Evolutionary conservation across 176 grass and related monocot species (phyloP).

Genomic region (Sorghum bicolor): DNA sequence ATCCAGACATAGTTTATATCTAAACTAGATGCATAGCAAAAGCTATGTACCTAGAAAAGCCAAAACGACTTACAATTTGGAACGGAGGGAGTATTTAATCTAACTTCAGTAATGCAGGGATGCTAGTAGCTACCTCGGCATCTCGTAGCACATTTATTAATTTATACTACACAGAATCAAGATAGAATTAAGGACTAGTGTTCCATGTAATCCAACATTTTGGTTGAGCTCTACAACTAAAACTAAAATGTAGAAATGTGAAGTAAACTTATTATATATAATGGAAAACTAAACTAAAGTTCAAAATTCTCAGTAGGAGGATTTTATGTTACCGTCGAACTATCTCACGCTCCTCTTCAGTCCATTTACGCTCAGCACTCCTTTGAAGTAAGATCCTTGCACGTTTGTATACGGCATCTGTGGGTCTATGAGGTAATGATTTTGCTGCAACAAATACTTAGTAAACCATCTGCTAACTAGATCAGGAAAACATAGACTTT

Average conservation of each 20-base stretch:
- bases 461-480: neutral
- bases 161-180: neutral
- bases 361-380: constrained; percentile 57
- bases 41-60: neutral
- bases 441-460: constrained; percentile 37
- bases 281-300: neutral
- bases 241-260: constrained; percentile 10
- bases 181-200: neutral
- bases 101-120: constrained; percentile 12
- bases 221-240: neutral
- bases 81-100: constrained; percentile 5
- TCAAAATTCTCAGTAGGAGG: neutral
- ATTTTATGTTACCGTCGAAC: constrained; percentile 44
- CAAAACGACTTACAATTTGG: neutral
- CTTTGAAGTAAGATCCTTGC: constrained; percentile 43
- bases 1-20: neutral
- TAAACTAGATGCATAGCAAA: neutral
- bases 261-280: neutral
- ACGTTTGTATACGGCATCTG: constrained; percentile 29
- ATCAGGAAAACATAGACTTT: neutral
- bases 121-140: neutral
- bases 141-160: neutral
- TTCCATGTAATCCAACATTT: neutral
- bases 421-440: constrained; percentile 61
- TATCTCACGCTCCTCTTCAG: constrained; percentile 49